Evolutionary conservation across 257 asterid species (phyloP).

Genomic region (Eucommia ulmoides): DNA sequence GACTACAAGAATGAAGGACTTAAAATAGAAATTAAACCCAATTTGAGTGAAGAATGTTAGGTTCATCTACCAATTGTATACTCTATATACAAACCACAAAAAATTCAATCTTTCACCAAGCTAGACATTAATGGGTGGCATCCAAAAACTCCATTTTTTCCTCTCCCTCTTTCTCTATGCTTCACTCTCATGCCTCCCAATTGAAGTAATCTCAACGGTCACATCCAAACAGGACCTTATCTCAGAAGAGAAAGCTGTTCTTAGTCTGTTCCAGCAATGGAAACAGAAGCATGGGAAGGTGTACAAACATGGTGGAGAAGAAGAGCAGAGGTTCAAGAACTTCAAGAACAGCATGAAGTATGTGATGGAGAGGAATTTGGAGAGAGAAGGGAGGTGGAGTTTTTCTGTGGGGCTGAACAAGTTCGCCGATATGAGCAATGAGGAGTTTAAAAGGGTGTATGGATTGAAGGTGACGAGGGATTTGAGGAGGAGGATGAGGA

Average conservation of each 20-base stretch:
- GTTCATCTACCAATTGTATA: too few species aligned
- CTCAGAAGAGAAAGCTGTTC: slow-evolving; percentile 12
- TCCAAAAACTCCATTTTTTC: not conserved
- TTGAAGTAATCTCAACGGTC: slow-evolving; percentile 8
- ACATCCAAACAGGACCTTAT: slow-evolving; percentile 1
- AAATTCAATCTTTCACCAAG: too few species aligned
- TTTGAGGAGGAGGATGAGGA: slow-evolving; percentile 6
- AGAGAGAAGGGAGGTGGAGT: slow-evolving; percentile 5
- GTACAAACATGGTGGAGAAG: slow-evolving; percentile 17
- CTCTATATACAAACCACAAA: too few species aligned
- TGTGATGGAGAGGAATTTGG: slow-evolving; percentile 12
- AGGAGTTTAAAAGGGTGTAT: slow-evolving; percentile 19
- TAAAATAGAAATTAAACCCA: too few species aligned
- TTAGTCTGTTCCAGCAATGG: slow-evolving; percentile 22
- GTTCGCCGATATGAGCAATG: slow-evolving; percentile 27
- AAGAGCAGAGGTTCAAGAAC: slow-evolving; percentile 13
- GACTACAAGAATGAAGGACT: too few species aligned
- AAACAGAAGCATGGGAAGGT: slow-evolving; percentile 18
- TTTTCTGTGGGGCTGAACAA: slow-evolving; percentile 19
- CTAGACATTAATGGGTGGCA: too few species aligned
- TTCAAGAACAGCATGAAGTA: slow-evolving; percentile 20
- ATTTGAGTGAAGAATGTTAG: too few species aligned
- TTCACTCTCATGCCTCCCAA: slow-evolving; percentile 5
- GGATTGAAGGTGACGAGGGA: slow-evolving; percentile 7
- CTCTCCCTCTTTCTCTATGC: slow-evolving; percentile 8